Evolutionary conservation across 2,329 filamentous ascomycete species (phyloP).

Genomic region (Corniculantispora saksenae): DNA sequence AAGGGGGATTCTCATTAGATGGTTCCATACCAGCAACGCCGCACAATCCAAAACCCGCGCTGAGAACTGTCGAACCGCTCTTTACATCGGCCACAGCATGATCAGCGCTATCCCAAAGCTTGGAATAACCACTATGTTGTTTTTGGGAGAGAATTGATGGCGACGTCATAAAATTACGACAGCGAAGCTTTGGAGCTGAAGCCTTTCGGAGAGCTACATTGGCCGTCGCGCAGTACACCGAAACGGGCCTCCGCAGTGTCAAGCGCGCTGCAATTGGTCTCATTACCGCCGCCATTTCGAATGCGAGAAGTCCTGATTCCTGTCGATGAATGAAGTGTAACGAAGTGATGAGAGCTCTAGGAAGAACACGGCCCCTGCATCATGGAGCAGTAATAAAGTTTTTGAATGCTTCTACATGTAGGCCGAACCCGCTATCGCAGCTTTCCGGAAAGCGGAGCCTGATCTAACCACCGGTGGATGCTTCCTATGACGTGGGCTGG

Average conservation of each 20-base stretch:
- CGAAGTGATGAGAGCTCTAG: background rate
- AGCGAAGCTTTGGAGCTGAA: background rate
- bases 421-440: conserved; percentile 8
- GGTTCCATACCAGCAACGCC: conserved; percentile 66
- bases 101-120: conserved; percentile 58
- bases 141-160: background rate
- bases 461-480: background rate
- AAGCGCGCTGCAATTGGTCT: conserved; percentile 6
- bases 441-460: background rate
- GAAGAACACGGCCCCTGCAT: background rate
- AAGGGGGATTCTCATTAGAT: too few species aligned
- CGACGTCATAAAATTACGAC: conserved; percentile 2
- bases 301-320: background rate
- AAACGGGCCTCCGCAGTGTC: background rate
- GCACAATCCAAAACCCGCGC: conserved; percentile 80
- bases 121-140: conserved; percentile 34
- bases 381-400: background rate
- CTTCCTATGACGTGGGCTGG: conserved; percentile 7
- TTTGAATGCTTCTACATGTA: background rate
- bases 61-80: conserved; percentile 70
- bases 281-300: conserved; percentile 5
- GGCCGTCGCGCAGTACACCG: background rate
- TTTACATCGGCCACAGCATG: conserved; percentile 70
- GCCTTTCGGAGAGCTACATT: background rate
- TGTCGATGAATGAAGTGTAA: background rate